phyloP scores from a whole-genome alignment of 768 basidiomycete species.

The Paxillus rubicundulus region DNA sequence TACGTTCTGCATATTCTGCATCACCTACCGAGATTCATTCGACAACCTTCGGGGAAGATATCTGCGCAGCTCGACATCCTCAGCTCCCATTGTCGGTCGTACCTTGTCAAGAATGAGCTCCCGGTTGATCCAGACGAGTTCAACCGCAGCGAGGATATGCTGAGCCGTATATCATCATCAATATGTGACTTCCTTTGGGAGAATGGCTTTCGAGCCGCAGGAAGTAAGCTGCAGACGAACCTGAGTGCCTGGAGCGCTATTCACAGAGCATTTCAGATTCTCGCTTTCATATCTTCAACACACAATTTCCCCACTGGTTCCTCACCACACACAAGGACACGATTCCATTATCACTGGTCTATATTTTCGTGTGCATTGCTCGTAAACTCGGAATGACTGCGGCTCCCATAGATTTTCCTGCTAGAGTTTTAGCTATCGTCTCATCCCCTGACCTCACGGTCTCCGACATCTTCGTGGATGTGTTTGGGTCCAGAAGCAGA shows the following conservation, averaged over 20 bases:
- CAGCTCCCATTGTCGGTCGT: slow-evolving; percentile 37
- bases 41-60: slow-evolving; percentile 32
- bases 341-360: slow-evolving; percentile 59
- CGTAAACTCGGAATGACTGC: slow-evolving; percentile 51
- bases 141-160: slow-evolving; percentile 30
- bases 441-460: slow-evolving; percentile 34
- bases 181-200: slow-evolving; percentile 52
- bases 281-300: slow-evolving; percentile 44
- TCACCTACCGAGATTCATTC: not conserved
- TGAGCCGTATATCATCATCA: slow-evolving; percentile 33
- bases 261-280: slow-evolving; percentile 23
- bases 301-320: slow-evolving; percentile 60
- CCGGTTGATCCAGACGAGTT: slow-evolving; percentile 30
- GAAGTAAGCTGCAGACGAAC: slow-evolving; percentile 32
- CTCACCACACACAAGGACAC: slow-evolving; percentile 47
- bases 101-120: slow-evolving; percentile 31
- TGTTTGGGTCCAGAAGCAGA: slow-evolving; percentile 40
- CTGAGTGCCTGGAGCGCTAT: not conserved
- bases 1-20: slow-evolving; percentile 18
- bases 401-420: slow-evolving; percentile 55
- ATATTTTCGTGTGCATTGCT: slow-evolving; percentile 54
- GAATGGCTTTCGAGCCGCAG: slow-evolving; percentile 46
- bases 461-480: slow-evolving; percentile 45
- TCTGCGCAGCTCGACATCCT: slow-evolving; percentile 39
- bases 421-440: slow-evolving; percentile 53